These are phyloP conservation scores for Starmera caribaea DNA, from an alignment of 805 yeast genomes.

Conservation along the genomic window DNA sequence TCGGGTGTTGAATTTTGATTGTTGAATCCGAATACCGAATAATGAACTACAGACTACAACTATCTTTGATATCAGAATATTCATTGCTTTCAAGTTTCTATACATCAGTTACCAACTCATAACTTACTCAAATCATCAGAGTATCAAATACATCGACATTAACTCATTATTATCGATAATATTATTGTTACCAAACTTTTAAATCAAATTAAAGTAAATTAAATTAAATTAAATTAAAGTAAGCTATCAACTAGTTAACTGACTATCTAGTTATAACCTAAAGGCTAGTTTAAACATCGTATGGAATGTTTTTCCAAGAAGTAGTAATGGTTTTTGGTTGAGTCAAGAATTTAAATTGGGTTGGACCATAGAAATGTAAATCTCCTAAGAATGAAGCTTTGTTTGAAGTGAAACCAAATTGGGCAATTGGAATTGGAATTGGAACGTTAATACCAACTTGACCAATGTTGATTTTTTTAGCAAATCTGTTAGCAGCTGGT, in stretches of 20 bases:
- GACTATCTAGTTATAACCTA: not conserved
- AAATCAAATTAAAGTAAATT: too few species aligned
- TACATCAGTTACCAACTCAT: too few species aligned
- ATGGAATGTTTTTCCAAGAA: constrained; percentile 38
- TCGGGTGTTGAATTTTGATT: too few species aligned
- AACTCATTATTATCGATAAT: too few species aligned
- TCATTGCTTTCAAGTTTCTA: too few species aligned
- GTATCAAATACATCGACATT: too few species aligned
- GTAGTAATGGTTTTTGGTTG: constrained; percentile 70
- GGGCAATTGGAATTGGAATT: constrained; percentile 73
- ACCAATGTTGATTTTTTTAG: constrained; percentile 56
- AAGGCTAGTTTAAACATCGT: not conserved
- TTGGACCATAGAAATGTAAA: constrained; percentile 72
- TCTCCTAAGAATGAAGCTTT: constrained; percentile 74
- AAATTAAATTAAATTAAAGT: too few species aligned
- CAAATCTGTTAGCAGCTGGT: constrained; percentile 58
- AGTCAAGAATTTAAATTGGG: constrained; percentile 64
- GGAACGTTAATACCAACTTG: constrained; percentile 76
- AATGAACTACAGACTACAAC: too few species aligned
- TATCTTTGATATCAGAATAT: too few species aligned
- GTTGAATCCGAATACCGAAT: too few species aligned
- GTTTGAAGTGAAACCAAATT: constrained; percentile 75
- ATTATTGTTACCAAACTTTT: too few species aligned
- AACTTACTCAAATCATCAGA: too few species aligned
- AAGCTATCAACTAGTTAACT: not conserved